These are phyloP conservation scores for Agaricus blazei DNA, from an alignment of 768 basidiomycete species.

Conservation along the genomic window DNA sequence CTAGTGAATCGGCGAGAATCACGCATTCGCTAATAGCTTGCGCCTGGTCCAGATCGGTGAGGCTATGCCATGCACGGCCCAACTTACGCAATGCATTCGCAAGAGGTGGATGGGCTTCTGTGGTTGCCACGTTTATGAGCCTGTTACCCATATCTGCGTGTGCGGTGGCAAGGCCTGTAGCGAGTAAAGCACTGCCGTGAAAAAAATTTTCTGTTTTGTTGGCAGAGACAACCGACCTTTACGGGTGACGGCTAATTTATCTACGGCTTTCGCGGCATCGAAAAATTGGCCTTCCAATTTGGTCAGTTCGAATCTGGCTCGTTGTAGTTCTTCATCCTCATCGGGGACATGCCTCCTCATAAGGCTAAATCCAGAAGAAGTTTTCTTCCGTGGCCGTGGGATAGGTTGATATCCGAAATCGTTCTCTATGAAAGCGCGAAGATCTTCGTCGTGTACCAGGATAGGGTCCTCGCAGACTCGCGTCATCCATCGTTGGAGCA, in stretches of 20 bases:
- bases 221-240: slow-evolving; percentile 49
- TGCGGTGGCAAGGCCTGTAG: slow-evolving; percentile 65
- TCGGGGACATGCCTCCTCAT: slow-evolving; percentile 82
- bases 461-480: slow-evolving; percentile 92
- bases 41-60: slow-evolving; percentile 85
- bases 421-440: slow-evolving; percentile 92
- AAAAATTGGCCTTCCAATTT: slow-evolving; percentile 91
- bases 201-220: background rate
- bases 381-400: slow-evolving; percentile 67
- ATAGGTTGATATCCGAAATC: slow-evolving; percentile 96
- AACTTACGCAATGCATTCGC: slow-evolving; percentile 81
- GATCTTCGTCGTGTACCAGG: slow-evolving; percentile 83
- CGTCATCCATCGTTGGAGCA: slow-evolving; percentile 93
- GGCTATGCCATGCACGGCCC: slow-evolving; percentile 81
- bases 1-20: slow-evolving; percentile 90
- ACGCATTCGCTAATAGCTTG: slow-evolving; percentile 94
- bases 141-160: slow-evolving; percentile 94
- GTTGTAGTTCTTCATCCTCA: slow-evolving; percentile 90
- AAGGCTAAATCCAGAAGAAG: slow-evolving; percentile 68
- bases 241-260: slow-evolving; percentile 74
- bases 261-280: slow-evolving; percentile 87
- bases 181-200: background rate
- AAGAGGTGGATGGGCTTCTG: slow-evolving; percentile 82
- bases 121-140: slow-evolving; percentile 81
- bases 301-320: slow-evolving; percentile 87